Conservation (phyloP, 805 yeast species). For the Barnettozyma vustinii region DNA sequence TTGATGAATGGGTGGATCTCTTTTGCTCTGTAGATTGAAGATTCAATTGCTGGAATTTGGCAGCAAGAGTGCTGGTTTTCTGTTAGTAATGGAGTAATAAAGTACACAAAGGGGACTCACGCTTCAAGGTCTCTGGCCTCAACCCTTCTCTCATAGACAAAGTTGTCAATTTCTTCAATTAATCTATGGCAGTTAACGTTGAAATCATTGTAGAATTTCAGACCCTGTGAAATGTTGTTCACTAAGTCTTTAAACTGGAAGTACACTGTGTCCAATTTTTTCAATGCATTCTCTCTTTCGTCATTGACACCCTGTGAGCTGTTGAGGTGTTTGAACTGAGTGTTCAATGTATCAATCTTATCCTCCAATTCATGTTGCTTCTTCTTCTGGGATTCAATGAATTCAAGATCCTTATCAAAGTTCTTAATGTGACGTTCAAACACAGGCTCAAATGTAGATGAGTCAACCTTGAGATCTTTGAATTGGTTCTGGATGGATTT, state of each 20-base stretch:
- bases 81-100: not conserved
- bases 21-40: constrained; percentile 4
- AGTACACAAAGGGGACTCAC: constrained; percentile 15
- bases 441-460: constrained; percentile 33
- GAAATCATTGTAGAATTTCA: constrained; percentile 64
- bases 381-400: constrained; percentile 36
- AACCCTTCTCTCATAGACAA: constrained; percentile 43
- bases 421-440: constrained; percentile 38
- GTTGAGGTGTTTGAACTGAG: constrained; percentile 22
- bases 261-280: constrained; percentile 34
- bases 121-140: constrained; percentile 49
- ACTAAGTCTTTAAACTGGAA: constrained; percentile 40
- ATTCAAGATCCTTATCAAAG: constrained; percentile 46
- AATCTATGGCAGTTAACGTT: constrained; percentile 40
- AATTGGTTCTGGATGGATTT: constrained; percentile 24
- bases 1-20: constrained; percentile 1
- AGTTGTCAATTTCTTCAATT: constrained; percentile 44
- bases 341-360: constrained; percentile 32
- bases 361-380: constrained; percentile 36
- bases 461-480: constrained; percentile 21
- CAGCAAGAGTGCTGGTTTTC: constrained; percentile 12
- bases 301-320: constrained; percentile 11
- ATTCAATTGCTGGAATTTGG: constrained; percentile 27
- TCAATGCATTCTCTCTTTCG: constrained; percentile 44
- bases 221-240: constrained; percentile 61